These are phyloP conservation scores for Priceomyces carsonii DNA, from an alignment of 805 yeast genomes.

Conservation along the genomic window DNA sequence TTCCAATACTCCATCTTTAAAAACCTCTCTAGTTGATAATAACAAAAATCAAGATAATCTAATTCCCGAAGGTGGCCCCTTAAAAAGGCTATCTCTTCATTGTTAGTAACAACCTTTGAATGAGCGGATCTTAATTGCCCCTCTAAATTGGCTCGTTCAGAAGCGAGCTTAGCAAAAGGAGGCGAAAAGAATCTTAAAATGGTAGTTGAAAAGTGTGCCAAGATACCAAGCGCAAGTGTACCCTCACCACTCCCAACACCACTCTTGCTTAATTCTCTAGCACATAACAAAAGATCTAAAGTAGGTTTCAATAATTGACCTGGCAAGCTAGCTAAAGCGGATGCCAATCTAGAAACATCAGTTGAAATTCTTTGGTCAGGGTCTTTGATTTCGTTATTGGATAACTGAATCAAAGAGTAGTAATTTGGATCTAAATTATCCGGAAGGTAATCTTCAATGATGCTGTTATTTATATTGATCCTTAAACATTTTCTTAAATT, in stretches of 20 bases:
- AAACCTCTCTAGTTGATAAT: conserved; percentile 79
- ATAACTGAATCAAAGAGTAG: conserved; percentile 68
- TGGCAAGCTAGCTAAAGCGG: conserved; percentile 70
- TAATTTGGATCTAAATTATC: conserved; percentile 67
- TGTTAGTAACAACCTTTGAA: conserved; percentile 73
- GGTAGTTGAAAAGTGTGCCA: conserved; percentile 79
- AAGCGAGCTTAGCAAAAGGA: conserved; percentile 79
- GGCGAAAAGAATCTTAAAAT: conserved; percentile 79
- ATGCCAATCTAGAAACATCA: conserved; percentile 73
- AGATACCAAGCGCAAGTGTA: conserved; percentile 70
- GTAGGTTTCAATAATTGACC: conserved; percentile 84
- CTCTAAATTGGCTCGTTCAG: conserved; percentile 75
- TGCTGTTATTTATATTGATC: conserved; percentile 58
- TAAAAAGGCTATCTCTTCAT: conserved; percentile 85
- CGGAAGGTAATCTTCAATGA: conserved; percentile 74
- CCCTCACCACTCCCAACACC: conserved; percentile 79
- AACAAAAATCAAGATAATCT: conserved; percentile 73
- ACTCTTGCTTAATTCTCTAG: conserved; percentile 66
- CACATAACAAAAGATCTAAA: conserved; percentile 76
- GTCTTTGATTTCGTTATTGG: conserved; percentile 54
- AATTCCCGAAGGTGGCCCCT: conserved; percentile 81
- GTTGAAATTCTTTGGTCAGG: conserved; percentile 85
- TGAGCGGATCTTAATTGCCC: conserved; percentile 83
- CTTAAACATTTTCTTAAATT: conserved; percentile 61
- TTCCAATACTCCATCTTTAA: conserved; percentile 73